phyloP scores from a whole-genome alignment of 805 yeast species.

The Alloascoidea hylecoeti region DNA sequence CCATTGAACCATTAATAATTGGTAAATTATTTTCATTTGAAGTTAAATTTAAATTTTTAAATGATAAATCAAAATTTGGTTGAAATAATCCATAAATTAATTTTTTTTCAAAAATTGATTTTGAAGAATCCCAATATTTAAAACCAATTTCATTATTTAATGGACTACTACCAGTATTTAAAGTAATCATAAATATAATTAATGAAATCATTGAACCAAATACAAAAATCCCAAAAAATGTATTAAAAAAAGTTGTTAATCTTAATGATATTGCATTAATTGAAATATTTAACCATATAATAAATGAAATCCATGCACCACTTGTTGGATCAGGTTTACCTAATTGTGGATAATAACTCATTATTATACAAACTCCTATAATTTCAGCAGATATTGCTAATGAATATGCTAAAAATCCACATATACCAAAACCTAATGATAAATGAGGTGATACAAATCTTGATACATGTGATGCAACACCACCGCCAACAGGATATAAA shows the following conservation, averaged over 20 bases:
- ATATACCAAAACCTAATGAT: neutral
- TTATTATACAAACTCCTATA: slow-evolving; percentile 42
- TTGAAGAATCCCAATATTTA: neutral
- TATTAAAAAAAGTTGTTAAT: neutral
- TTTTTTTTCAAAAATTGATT: neutral
- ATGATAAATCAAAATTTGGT: neutral
- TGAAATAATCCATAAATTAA: neutral
- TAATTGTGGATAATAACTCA: slow-evolving; percentile 30
- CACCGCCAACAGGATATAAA: slow-evolving; percentile 42
- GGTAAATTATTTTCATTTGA: slow-evolving; percentile 48
- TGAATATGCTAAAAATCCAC: slow-evolving; percentile 18
- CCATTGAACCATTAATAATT: slow-evolving; percentile 43
- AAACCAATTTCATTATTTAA: neutral
- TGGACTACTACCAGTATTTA: neutral
- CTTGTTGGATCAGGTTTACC: slow-evolving; percentile 23
- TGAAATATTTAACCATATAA: slow-evolving; percentile 18
- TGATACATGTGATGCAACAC: slow-evolving; percentile 43
- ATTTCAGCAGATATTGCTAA: slow-evolving; percentile 42
- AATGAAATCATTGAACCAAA: too few relatives aligned
- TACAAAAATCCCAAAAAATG: neutral
- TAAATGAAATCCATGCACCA: slow-evolving; percentile 35
- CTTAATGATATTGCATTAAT: slow-evolving; percentile 19
- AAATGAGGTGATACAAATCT: slow-evolving; percentile 20
- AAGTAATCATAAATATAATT: neutral
- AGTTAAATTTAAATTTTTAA: too few relatives aligned